Conservation (phyloP, 2,329 filamentous ascomycete genomes). For the Fusarium robinianum region DNA sequence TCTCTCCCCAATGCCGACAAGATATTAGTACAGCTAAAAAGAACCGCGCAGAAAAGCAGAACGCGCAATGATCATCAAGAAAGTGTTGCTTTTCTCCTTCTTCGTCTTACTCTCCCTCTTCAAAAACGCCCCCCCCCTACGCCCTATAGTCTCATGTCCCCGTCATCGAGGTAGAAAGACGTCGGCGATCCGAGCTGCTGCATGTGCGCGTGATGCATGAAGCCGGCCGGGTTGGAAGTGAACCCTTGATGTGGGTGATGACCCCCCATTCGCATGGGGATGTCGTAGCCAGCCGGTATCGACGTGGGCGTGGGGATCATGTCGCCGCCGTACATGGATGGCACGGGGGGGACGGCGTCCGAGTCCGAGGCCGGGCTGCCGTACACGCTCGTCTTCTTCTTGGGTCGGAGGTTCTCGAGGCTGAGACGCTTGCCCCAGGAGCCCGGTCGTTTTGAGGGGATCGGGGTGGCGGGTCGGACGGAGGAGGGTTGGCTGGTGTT, state of each 20-base stretch:
- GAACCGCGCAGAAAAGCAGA: slow-evolving; percentile 13
- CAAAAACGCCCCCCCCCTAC: slow-evolving; percentile 9
- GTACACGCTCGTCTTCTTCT: slow-evolving; percentile 43
- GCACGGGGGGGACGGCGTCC: slow-evolving; percentile 37
- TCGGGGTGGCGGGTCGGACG: slow-evolving; percentile 44
- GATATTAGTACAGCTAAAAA: slow-evolving; percentile 35
- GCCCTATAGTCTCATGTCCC: slow-evolving; percentile 36
- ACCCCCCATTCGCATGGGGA: slow-evolving; percentile 38
- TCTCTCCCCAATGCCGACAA: slow-evolving; percentile 21
- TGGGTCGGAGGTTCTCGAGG: slow-evolving; percentile 45
- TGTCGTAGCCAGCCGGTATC: slow-evolving; percentile 35
- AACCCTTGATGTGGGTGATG: slow-evolving; percentile 28
- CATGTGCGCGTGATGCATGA: slow-evolving; percentile 34
- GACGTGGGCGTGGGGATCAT: slow-evolving; percentile 38
- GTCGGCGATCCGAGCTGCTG: slow-evolving; percentile 37
- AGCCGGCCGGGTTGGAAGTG: slow-evolving; percentile 32
- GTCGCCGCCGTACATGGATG: slow-evolving; percentile 35
- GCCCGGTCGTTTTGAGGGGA: slow-evolving; percentile 46
- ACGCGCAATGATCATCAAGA: slow-evolving; percentile 25
- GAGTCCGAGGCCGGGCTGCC: slow-evolving; percentile 36
- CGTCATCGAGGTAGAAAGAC: slow-evolving; percentile 37
- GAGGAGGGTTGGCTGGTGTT: slow-evolving; percentile 32
- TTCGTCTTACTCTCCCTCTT: slow-evolving; percentile 1
- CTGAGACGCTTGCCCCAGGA: slow-evolving; percentile 46
- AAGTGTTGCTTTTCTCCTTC: slow-evolving; percentile 28